Evolutionary conservation across 1,284 basidiomycete species (phyloP).

Genomic region (Marasmius fiardii): DNA sequence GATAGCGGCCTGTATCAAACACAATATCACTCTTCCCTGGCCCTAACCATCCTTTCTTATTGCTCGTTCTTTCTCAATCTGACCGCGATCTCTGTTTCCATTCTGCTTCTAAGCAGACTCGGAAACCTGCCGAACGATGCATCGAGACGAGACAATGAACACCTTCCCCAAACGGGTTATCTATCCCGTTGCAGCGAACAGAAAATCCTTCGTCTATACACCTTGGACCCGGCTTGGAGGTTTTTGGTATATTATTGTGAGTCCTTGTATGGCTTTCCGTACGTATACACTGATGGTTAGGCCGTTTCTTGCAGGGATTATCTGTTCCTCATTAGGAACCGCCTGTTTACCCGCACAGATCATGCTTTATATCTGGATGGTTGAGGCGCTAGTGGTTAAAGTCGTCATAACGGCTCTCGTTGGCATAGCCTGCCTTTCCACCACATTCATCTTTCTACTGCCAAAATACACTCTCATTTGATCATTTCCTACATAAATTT

Average conservation of each 20-base stretch:
- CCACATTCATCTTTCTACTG: neutral
- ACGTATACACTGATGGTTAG: neutral
- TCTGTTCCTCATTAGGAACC: neutral
- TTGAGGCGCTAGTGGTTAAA: neutral
- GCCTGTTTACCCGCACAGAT: neutral
- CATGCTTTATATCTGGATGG: neutral
- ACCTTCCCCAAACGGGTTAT: neutral
- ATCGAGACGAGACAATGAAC: neutral
- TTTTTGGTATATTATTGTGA: neutral
- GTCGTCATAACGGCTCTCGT: neutral
- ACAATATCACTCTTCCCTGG: neutral
- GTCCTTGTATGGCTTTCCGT: too few species aligned
- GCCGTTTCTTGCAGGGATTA: neutral
- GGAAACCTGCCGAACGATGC: neutral
- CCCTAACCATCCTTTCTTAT: neutral
- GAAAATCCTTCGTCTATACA: neutral
- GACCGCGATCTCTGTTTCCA: neutral
- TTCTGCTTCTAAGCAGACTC: neutral
- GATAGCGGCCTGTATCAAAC: neutral
- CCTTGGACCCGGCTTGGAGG: neutral
- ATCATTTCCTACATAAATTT: too few species aligned
- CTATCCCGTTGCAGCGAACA: neutral
- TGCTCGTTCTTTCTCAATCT: neutral
- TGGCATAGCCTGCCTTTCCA: neutral
- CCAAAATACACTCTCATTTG: too few species aligned